Percentiles rank a stretch among this genome's conserved stretches.
These are phyloP conservation scores for Candida tallmaniae DNA, from an alignment of 805 yeast genomes.

Conservation along the genomic window DNA sequence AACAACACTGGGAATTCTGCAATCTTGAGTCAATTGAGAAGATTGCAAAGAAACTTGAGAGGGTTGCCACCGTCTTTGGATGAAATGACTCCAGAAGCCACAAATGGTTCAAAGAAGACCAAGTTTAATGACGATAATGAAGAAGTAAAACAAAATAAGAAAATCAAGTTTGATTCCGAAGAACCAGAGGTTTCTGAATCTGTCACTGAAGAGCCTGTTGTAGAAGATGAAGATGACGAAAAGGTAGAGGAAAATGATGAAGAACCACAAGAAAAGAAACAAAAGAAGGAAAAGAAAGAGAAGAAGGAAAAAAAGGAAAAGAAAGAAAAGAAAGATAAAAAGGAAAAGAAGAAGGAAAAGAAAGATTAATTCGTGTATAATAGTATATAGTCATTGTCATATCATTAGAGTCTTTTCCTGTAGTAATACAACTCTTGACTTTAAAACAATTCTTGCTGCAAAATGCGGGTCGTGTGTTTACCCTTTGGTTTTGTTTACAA, in stretches of 20 bases:
- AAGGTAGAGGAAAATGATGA: constrained; percentile 17
- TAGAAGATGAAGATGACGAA: constrained; percentile 10
- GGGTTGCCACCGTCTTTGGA: constrained; percentile 64
- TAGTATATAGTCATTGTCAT: not conserved
- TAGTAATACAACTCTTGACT: no score
- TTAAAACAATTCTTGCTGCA: not conserved
- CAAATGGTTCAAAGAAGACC: constrained; percentile 20
- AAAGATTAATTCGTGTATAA: not conserved
- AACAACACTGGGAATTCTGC: constrained; percentile 30
- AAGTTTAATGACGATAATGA: constrained; percentile 21
- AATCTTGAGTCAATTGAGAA: constrained; percentile 56
- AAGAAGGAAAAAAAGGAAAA: constrained; percentile 13
- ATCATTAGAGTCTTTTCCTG: no score
- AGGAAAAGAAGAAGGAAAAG: constrained; percentile 1
- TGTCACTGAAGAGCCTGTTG: not conserved
- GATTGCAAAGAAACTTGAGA: constrained; percentile 73
- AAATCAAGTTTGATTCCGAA: constrained; percentile 25
- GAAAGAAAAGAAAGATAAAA: constrained; percentile 17
- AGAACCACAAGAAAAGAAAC: constrained; percentile 20
- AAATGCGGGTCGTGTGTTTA: no score
- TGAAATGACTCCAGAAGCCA: constrained; percentile 2
- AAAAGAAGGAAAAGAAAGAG: constrained; percentile 23
- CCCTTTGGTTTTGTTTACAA: constrained; percentile 9
- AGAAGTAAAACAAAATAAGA: constrained; percentile 16
- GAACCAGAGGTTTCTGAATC: constrained; percentile 14